Conservation (phyloP, 2,329 filamentous ascomycete species). For the Cladosporium sp. region DNA sequence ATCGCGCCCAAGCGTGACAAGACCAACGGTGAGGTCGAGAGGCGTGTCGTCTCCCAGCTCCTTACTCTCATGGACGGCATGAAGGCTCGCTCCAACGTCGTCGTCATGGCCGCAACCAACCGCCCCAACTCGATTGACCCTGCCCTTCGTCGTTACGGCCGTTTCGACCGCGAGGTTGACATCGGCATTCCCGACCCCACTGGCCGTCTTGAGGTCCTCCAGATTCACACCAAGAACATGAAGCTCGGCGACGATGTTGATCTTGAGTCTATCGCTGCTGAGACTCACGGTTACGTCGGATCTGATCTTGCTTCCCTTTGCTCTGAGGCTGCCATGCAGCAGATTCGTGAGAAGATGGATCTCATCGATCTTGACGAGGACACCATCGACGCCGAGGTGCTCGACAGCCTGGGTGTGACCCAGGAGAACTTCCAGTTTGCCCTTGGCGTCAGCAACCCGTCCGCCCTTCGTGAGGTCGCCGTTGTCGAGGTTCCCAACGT, state of each 20-base stretch:
- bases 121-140: constrained; percentile 98
- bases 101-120: constrained; percentile 99
- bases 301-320: constrained; percentile 97
- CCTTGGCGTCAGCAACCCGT: constrained; percentile 96
- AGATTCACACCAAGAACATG: constrained; percentile 99
- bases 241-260: constrained; percentile 96
- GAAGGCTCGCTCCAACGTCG: constrained; percentile 98
- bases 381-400: constrained; percentile 96
- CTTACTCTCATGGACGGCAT: constrained; percentile 98
- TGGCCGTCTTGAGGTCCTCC: constrained; percentile 95
- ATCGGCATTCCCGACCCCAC: constrained; percentile 97
- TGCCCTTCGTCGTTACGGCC: constrained; percentile 92
- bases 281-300: constrained; percentile 98
- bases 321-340: constrained; percentile 99
- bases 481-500: constrained; percentile 99
- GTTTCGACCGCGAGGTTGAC: constrained; percentile 98
- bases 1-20: constrained; percentile 99
- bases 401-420: constrained; percentile 95
- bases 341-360: constrained; percentile 99
- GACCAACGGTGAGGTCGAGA: constrained; percentile 98
- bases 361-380: constrained; percentile 98
- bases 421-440: constrained; percentile 99
- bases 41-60: constrained; percentile 95
- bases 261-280: constrained; percentile 89
- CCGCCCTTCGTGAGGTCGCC: constrained; percentile 94